These are phyloP conservation scores for Dothistroma pini DNA, from an alignment of 2,329 filamentous ascomycete species.

Conservation along the genomic window DNA sequence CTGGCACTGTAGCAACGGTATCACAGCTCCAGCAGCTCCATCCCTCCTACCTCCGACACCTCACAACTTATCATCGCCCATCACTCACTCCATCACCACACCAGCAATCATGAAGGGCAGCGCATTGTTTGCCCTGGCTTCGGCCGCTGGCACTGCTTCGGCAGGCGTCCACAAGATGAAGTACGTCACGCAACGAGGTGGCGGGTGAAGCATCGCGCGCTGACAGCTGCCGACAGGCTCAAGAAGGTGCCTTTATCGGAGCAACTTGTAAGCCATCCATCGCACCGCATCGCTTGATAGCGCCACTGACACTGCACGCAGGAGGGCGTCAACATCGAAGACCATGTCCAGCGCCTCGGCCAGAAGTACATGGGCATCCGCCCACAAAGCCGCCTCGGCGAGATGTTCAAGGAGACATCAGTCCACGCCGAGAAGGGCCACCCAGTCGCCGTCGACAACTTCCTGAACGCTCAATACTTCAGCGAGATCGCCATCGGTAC, in stretches of 20 bases:
- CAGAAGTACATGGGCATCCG: conserved; percentile 95
- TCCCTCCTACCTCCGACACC: conserved; percentile 7
- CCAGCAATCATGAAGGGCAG: conserved; percentile 71
- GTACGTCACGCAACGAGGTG: conserved; percentile 11
- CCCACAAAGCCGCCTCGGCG: conserved; percentile 64
- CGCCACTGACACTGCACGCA: conserved; percentile 36
- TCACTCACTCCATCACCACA: conserved; percentile 11
- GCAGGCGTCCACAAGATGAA: conserved; percentile 82
- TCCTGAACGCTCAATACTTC: conserved; percentile 99
- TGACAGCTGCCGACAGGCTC: conserved; percentile 41
- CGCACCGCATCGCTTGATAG: conserved; percentile 3
- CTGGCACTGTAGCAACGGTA: no score
- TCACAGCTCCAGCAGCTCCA: not conserved
- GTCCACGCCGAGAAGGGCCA: conserved; percentile 66
- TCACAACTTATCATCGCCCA: conserved; percentile 13
- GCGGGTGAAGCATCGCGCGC: conserved; percentile 5
- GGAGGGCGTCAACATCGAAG: conserved; percentile 74
- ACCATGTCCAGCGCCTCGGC: conserved; percentile 75
- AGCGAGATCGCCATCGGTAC: conserved; percentile 91
- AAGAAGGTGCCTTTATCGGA: conserved; percentile 90
- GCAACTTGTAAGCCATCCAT: conserved; percentile 69
- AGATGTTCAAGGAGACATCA: conserved; percentile 74
- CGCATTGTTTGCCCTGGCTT: conserved; percentile 67
- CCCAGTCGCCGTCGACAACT: conserved; percentile 89
- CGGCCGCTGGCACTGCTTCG: conserved; percentile 72